Percentiles rank a stretch among this genome's conserved stretches.
phyloP scores from a whole-genome alignment of 805 yeast genomes.

The Wickerhamiella nectarea region DNA sequence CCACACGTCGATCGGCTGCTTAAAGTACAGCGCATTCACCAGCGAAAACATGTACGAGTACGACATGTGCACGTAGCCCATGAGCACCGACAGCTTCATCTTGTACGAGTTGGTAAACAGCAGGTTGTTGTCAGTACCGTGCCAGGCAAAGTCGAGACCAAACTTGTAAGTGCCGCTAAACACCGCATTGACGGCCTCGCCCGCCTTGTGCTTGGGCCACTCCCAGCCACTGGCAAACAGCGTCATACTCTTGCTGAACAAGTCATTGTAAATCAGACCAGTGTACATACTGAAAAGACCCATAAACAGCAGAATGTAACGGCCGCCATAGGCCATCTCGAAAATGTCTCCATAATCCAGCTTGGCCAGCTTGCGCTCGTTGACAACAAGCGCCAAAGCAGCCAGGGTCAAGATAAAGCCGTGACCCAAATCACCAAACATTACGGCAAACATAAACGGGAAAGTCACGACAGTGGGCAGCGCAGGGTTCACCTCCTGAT shows the following conservation, averaged over 20 bases:
- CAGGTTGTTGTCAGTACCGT: conserved; percentile 85
- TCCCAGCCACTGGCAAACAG: conserved; percentile 83
- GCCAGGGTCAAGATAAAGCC: conserved; percentile 72
- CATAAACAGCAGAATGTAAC: conserved; percentile 84
- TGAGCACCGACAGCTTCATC: conserved; percentile 87
- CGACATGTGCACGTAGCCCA: conserved; percentile 93
- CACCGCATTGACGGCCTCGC: conserved; percentile 55
- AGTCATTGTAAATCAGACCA: conserved; percentile 84
- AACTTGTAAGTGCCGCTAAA: conserved; percentile 51
- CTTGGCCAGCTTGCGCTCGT: conserved; percentile 55
- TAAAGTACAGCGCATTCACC: conserved; percentile 59
- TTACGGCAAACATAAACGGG: conserved; percentile 96
- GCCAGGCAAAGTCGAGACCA: conserved; percentile 95
- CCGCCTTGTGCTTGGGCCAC: conserved; percentile 68
- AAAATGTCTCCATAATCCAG: conserved; percentile 81
- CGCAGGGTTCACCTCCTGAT: conserved; percentile 93
- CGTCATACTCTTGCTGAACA: conserved; percentile 83
- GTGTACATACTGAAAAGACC: conserved; percentile 92
- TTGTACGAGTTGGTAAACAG: conserved; percentile 89
- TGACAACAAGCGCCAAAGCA: conserved; percentile 54
- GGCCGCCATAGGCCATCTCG: conserved; percentile 90
- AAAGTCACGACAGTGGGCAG: conserved; percentile 88
- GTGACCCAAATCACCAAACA: conserved; percentile 98
- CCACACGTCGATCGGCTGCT: conserved; percentile 61
- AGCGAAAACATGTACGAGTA: conserved; percentile 77